These are phyloP conservation scores for Solanum raphanifolium DNA, from an alignment of 257 asterid genomes.

Conservation along the genomic window DNA sequence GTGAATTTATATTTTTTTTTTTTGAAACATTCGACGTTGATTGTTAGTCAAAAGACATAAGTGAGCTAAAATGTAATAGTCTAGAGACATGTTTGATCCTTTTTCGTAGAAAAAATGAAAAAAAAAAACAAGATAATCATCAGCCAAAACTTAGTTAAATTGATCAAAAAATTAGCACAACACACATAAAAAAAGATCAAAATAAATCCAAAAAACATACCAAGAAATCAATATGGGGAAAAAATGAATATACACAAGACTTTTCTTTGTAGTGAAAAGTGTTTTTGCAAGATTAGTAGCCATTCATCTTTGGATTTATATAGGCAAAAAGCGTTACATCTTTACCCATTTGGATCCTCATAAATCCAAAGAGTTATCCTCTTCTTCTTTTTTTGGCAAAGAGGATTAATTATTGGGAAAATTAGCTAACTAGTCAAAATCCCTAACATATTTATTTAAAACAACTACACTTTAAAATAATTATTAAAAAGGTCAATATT, in stretches of 20 bases:
- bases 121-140: not conserved
- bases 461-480: too few species aligned
- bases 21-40: too few species aligned
- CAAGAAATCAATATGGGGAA: not conserved
- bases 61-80: not conserved
- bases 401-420: too few species aligned
- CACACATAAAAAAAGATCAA: not conserved
- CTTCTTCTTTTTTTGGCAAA: not conserved
- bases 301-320: slow-evolving; percentile 6
- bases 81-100: not conserved
- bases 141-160: not conserved
- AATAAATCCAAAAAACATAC: not conserved
- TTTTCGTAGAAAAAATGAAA: too few species aligned
- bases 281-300: not conserved
- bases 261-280: not conserved
- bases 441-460: too few species aligned
- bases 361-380: too few species aligned
- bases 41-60: too few species aligned
- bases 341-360: not conserved
- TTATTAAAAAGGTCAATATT: too few species aligned
- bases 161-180: not conserved
- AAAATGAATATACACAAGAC: not conserved
- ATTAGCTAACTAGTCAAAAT: too few species aligned
- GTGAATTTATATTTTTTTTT: not conserved
- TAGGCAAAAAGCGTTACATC: slow-evolving; percentile 6